Conservation (phyloP, 495 filamentous ascomycete genomes). For the Xylaria longipes region DNA sequence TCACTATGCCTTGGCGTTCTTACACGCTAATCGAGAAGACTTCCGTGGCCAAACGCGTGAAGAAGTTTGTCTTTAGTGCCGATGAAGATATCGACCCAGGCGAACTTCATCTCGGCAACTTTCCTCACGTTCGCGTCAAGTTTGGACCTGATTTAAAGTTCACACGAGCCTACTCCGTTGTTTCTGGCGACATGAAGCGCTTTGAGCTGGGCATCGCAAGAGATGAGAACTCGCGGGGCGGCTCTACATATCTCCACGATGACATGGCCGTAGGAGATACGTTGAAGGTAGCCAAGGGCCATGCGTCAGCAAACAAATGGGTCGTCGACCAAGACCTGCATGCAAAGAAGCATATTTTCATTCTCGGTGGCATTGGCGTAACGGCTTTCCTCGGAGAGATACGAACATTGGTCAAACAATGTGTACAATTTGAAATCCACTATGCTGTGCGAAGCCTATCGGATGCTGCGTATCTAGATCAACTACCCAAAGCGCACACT, state of each 20-base stretch:
- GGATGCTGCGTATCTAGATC: conserved; percentile 44
- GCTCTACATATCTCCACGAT: conserved; percentile 46
- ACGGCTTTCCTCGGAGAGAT: conserved; percentile 47
- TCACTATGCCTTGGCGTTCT: conserved; percentile 33
- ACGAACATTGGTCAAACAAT: conserved; percentile 31
- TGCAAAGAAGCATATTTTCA: conserved; percentile 44
- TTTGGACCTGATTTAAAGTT: conserved; percentile 37
- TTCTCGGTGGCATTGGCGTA: conserved; percentile 50
- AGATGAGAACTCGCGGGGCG: conserved; percentile 46
- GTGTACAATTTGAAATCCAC: conserved; percentile 43
- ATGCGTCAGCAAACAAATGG: conserved; percentile 29
- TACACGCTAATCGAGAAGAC: conserved; percentile 37
- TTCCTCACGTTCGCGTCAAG: conserved; percentile 38
- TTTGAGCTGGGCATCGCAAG: conserved; percentile 49
- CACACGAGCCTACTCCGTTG: conserved; percentile 48
- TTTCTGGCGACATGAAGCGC: conserved; percentile 40
- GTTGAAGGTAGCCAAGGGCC: conserved; percentile 50
- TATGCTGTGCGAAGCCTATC: conserved; percentile 44
- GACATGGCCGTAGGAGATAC: conserved; percentile 46
- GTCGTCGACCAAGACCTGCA: conserved; percentile 24
- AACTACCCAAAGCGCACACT: conserved; percentile 28
- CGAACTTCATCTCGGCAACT: conserved; percentile 31
- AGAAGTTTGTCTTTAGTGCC: conserved; percentile 33
- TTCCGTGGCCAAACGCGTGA: conserved; percentile 30
- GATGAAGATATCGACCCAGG: conserved; percentile 26